A percentile compares a stretch with the other conserved stretches of the same genome.
Evolutionary conservation across 2,329 filamentous ascomycete species (phyloP).

Genomic region (Chaetoscypha palmicola): DNA sequence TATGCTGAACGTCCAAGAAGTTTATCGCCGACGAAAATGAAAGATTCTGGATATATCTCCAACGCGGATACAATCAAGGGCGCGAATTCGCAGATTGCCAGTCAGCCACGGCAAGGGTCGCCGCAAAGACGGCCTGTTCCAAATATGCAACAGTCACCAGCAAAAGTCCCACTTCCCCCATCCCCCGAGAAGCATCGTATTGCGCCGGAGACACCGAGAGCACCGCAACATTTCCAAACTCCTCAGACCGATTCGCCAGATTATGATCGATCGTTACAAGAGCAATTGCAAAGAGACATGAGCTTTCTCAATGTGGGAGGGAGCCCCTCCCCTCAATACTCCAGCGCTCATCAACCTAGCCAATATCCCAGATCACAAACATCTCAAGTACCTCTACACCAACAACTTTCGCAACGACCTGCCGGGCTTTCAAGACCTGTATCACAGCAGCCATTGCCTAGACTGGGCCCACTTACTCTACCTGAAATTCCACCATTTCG

Average conservation of each 20-base stretch:
- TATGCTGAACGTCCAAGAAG: conserved; percentile 47
- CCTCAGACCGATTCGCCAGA: conserved; percentile 47
- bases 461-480: conserved; percentile 31
- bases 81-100: conserved; percentile 35
- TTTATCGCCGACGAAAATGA: conserved; percentile 46
- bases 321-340: conserved; percentile 21
- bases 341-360: too few relatives aligned
- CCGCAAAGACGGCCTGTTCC: conserved; percentile 52
- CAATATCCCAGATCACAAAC: conserved; percentile 16
- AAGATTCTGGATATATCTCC: conserved; percentile 31
- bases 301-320: conserved; percentile 44
- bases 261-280: conserved; percentile 53
- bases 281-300: conserved; percentile 58
- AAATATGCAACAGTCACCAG: conserved; percentile 40
- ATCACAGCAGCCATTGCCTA: conserved; percentile 31
- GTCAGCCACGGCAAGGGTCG: conserved; percentile 49
- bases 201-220: conserved; percentile 42
- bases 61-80: conserved; percentile 48
- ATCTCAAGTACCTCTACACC: conserved; percentile 20
- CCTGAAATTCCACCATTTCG: conserved; percentile 33
- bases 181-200: conserved; percentile 45
- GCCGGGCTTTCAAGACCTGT: conserved; percentile 21
- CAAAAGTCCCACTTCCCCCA: conserved; percentile 53
- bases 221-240: conserved; percentile 38
- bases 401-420: conserved; percentile 16